Conservation (phyloP, 352 stramenopile species). For the Phytophthora syringae region DNA sequence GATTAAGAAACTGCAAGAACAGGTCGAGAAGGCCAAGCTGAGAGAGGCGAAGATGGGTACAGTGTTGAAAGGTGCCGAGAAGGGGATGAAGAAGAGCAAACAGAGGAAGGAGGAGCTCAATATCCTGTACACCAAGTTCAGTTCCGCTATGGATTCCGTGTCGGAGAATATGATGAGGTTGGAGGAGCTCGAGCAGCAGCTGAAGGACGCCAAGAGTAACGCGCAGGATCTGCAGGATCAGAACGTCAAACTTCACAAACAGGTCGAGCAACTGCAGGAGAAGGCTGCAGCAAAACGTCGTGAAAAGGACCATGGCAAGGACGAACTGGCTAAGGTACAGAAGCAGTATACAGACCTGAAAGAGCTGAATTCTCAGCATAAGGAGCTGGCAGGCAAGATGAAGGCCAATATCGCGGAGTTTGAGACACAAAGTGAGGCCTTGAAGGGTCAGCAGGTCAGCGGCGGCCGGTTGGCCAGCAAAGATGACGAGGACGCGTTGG, state of each 20-base stretch:
- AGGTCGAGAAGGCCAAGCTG: too few species aligned
- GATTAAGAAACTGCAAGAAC: too few species aligned
- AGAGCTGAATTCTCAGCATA: slow-evolving; percentile 18
- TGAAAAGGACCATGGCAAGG: slow-evolving; percentile 6
- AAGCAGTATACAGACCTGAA: slow-evolving; percentile 30
- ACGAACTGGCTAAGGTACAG: slow-evolving; percentile 31
- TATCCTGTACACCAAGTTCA: slow-evolving; percentile 45
- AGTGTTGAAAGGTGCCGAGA: slow-evolving; percentile 14
- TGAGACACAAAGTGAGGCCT: slow-evolving; percentile 31
- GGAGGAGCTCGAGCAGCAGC: slow-evolving; percentile 41
- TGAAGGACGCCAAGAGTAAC: slow-evolving; percentile 16
- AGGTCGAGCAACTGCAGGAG: slow-evolving; percentile 33
- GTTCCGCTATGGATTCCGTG: slow-evolving; percentile 38
- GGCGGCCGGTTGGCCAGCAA: too few species aligned
- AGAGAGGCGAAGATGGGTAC: too few species aligned
- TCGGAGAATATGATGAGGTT: slow-evolving; percentile 49
- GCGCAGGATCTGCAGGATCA: slow-evolving; percentile 8
- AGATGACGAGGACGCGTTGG: slow-evolving; percentile 11
- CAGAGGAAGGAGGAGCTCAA: slow-evolving; percentile 40
- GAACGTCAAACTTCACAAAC: slow-evolving; percentile 27
- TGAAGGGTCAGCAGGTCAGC: slow-evolving; percentile 14
- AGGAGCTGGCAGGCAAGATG: slow-evolving; percentile 15
- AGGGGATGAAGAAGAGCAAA: slow-evolving; percentile 21
- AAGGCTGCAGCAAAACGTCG: too few species aligned
- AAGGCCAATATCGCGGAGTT: slow-evolving; percentile 27